A percentile compares a stretch with the other conserved stretches of the same genome.
phyloP scores from a whole-genome alignment of 2,329 filamentous ascomycete genomes.

The Beauveria pseudobassiana region DNA sequence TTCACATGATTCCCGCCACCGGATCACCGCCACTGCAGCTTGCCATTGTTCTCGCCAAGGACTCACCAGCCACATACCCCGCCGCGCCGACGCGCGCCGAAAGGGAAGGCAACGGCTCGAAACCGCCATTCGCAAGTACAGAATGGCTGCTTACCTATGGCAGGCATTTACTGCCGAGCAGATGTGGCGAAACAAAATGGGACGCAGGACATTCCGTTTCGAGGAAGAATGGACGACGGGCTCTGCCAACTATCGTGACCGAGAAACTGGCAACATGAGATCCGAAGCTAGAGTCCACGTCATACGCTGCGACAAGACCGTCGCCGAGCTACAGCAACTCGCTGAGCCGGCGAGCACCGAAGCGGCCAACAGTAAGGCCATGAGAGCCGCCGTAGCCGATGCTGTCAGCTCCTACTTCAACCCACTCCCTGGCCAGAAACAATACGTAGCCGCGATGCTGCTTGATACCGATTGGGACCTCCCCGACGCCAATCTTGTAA shows the following conservation, averaged over 20 bases:
- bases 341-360: constrained; percentile 72
- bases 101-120: constrained; percentile 78
- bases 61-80: constrained; percentile 82
- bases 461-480: constrained; percentile 87
- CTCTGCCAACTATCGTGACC: constrained; percentile 69
- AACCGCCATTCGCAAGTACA: constrained; percentile 78
- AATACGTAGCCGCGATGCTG: constrained; percentile 80
- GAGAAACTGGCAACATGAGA: constrained; percentile 63
- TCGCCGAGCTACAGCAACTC: constrained; percentile 73
- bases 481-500: constrained; percentile 66
- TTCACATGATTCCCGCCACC: constrained; percentile 79
- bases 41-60: constrained; percentile 78
- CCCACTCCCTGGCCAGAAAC: constrained; percentile 67
- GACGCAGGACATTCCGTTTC: constrained; percentile 77
- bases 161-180: constrained; percentile 96
- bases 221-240: constrained; percentile 93
- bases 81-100: constrained; percentile 66
- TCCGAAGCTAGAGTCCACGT: constrained; percentile 89
- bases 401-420: constrained; percentile 74
- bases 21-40: constrained; percentile 80
- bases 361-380: constrained; percentile 59
- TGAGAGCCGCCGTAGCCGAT: constrained; percentile 70
- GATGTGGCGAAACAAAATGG: constrained; percentile 85
- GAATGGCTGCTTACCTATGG: constrained; percentile 94
- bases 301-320: constrained; percentile 73